These are phyloP conservation scores for Pterocarpus santalinus DNA, from an alignment of 306 rosid genomes.

Conservation along the genomic window DNA sequence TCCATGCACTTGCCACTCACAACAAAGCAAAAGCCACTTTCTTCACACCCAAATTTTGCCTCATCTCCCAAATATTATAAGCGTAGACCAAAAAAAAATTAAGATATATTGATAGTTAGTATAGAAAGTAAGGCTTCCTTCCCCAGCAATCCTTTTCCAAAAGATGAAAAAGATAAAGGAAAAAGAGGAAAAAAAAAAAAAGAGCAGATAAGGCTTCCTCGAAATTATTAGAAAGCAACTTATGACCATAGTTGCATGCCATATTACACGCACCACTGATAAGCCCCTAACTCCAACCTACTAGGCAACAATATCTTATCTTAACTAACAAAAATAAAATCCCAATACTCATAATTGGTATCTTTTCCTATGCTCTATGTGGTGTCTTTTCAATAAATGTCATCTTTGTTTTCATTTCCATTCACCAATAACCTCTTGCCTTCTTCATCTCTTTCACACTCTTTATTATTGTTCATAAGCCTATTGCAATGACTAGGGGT, in stretches of 20 bases:
- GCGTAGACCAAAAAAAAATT: not conserved
- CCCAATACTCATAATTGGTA: slow-evolving; percentile 31
- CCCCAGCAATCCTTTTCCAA: not conserved
- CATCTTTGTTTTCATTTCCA: slow-evolving; percentile 49
- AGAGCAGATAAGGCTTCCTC: not conserved
- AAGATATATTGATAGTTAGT: slow-evolving; percentile 14
- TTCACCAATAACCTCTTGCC: slow-evolving; percentile 50
- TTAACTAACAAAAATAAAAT: slow-evolving; percentile 20
- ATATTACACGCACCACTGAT: slow-evolving; percentile 16
- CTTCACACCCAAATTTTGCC: not conserved
- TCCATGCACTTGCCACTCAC: slow-evolving; percentile 39
- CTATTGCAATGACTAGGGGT: slow-evolving; percentile 1
- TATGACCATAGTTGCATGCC: not conserved
- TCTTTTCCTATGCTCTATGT: not conserved
- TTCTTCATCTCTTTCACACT: slow-evolving; percentile 57
- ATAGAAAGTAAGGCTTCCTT: slow-evolving; percentile 21
- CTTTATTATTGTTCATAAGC: not conserved
- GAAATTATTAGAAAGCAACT: slow-evolving; percentile 21
- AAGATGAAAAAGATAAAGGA: slow-evolving; percentile 8
- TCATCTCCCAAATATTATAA: not conserved
- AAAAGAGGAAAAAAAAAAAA: not conserved
- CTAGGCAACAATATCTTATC: slow-evolving; percentile 10
- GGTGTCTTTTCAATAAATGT: slow-evolving; percentile 44
- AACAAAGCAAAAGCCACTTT: slow-evolving; percentile 8
- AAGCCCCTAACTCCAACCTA: slow-evolving; percentile 13